Evolutionary conservation across 176 grass and related monocot species (phyloP), one percentile per base, ranked within the genome.

Genomic region (Aegilops bicornis): DNA sequence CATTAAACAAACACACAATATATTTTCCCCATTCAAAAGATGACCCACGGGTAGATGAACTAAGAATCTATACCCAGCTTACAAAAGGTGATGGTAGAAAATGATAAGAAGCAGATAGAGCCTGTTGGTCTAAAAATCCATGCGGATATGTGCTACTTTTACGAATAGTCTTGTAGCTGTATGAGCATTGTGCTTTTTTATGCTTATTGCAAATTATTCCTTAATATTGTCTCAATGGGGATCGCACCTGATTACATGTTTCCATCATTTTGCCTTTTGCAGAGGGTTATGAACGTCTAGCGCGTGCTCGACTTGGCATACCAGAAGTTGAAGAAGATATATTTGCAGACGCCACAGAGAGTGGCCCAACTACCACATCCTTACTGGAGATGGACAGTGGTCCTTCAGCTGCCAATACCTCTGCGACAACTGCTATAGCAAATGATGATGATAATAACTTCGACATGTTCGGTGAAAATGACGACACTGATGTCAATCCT

Each of bases 281-380:
- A 98, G 96, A 92, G 77, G 96, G 96, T 74, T 99, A 96, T 87
- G 94, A 99, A 79, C 88, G 82, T 20, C 86, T 99, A 78, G 90
- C 80, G 13, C 75, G 83, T 90, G 92, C 88, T 91, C 83, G 87
- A 67, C 86, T 85, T 78, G 88, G 94, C 63, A 67, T 63, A 59
- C 85, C 79, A 87, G 89, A 86, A 56, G 81, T 86, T 83, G 76
- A 68, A 69, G 92, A 88, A 52, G 86, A 77, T 82, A 87, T 88
- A 65, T 90, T 91, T 88, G 90, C 68, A 77, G 91, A 88, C 69
- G 67, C 43, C 77, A 35, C 32, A 82, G 78, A 91, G 56, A 61
- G 79, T 87, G 89, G 82, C 65, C 71, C 83, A 81, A 78, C 81
- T 63, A 80, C 87, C 54, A 78, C 82, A 0, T 89, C 88, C 20